phyloP scores from a whole-genome alignment of 1,284 basidiomycete species.

The Trichosporon faecale region DNA sequence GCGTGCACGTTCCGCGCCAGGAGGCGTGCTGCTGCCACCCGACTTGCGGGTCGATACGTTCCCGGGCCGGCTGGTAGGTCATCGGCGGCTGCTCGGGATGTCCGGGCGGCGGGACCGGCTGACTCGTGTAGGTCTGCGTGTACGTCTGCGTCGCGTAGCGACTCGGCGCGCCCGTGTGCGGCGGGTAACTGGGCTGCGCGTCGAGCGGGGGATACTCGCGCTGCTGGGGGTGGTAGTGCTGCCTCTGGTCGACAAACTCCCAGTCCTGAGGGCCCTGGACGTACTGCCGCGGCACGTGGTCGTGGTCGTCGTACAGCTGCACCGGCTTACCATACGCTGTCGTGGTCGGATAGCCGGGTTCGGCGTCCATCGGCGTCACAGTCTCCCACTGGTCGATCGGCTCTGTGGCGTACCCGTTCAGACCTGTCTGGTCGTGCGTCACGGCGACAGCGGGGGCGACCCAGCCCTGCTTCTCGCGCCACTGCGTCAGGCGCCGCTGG shows the following conservation, averaged over 20 bases:
- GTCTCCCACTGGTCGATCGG: constrained; percentile 9
- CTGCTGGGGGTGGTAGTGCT: not conserved
- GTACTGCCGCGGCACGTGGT: not conserved
- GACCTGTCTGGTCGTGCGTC: not conserved
- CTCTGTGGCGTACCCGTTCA: not conserved
- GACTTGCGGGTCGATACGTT: not conserved
- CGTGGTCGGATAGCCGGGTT: not conserved
- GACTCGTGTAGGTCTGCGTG: not conserved
- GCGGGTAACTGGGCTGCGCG: not conserved
- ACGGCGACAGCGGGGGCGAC: not conserved
- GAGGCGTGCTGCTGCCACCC: not conserved
- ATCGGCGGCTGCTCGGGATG: not conserved
- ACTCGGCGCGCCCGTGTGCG: not conserved
- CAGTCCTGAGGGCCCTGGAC: not conserved
- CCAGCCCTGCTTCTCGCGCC: constrained; percentile 33
- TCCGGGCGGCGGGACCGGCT: not conserved
- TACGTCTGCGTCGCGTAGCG: not conserved
- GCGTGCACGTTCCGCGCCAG: not conserved
- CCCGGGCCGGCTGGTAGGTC: not conserved
- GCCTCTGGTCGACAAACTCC: not conserved
- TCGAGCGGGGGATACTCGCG: not conserved
- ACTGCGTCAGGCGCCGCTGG: constrained; percentile 47
- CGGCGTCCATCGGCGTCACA: not conserved
- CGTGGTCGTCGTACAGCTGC: not conserved
- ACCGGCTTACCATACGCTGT: not conserved